Evolutionary conservation across 805 yeast species (phyloP), one percentile per base, ranked within the genome.

Genomic region (Candida andamanensis): DNA sequence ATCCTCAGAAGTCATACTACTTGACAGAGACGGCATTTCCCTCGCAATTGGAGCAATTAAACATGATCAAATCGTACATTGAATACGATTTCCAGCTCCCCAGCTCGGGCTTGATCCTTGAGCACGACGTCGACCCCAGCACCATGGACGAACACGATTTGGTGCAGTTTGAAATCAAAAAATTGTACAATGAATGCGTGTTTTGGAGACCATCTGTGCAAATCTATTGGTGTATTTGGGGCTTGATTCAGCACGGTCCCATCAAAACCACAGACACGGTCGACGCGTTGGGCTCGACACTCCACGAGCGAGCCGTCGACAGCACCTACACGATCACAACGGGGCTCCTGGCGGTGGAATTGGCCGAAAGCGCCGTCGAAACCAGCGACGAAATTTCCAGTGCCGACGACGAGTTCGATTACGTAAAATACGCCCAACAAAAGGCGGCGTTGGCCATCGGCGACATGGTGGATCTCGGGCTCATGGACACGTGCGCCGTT

Each of bases 201-300:
- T 66, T 68, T 33, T 90, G 97, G 95, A 71, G 96, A 48, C 77
- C 94, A 1, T 65, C 85, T 0, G 90, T 76, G 15, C 81, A 81
- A 29, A 65, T 84, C 7, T 75, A 72, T 50, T 90, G 98, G 98
- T 71, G 81, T 4, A 51, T 89, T 17, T 90, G 98, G 98, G 97
- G 95, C 1, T 69, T 92, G 26, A 72, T 92, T 20, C 95, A 85
- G 54, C 77, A 81, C 43, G 86, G 58, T 30, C 68, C 63, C n/a
- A 30, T 47, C 30, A 53, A 42, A 37, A 31, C 26, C 41, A 45
- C 24, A 30, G 46, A 17, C 28, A 32, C 30, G 1, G 34, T 37
- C 13, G 38, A 35, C 14, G 26, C 17, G 3, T 30, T 37, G 18
- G 45, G 45, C 1, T 16, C 42, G 6, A 28, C 39, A 13, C 24